Evolutionary conservation across 495 filamentous ascomycete genomes (phyloP), one percentile per base, ranked within the genome.

Genomic region (Beverwykella pulmonaria): DNA sequence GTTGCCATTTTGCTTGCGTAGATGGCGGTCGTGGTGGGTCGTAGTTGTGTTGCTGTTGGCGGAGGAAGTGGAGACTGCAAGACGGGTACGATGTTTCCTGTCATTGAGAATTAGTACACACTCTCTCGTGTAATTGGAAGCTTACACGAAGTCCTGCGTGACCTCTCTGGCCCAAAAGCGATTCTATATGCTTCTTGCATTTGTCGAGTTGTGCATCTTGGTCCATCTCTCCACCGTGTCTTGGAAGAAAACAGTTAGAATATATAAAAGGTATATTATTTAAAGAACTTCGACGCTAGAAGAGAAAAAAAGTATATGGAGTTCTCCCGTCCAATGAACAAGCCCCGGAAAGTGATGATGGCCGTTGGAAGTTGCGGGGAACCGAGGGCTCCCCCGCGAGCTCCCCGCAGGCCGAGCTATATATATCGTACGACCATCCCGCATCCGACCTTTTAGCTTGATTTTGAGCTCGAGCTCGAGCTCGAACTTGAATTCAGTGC

Each of bases 61-160:
- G 34, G 22, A 67, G 64, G 32, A 61, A 67, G 25, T 56, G 14
- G 20, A 66, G 48, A 25, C 54, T 59, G 34, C 44, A 26, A n/a
- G 54, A 59, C 19, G 63, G 63, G 32, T 65, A 65, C 14, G 63
- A 65, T 23, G 63, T 65, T 46, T 59, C 55, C 63, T 44, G 32
- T 34, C 32, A 34, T n/a, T 44, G 9, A 7, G 39, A 44, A 34
- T 34, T 6, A 44, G 17, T 65, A 20, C 6, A 17, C 10, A n/a
- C 1, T 12, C 9, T 57, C 2, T 32, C 52, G 29, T 14, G 20
- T 54, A 44, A 12, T 4, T 22, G 19, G 14, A 5, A 20, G 6
- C 2, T 29, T 32, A 63, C 59, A 2, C 22, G 46, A 15, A 63
- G 50, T 19, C 48, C 49, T 8, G 29, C 36, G 23, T 55, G 48